Evolutionary conservation across 441 rosid genomes (phyloP), one percentile per base, ranked within the genome.

Genomic region (Biscutella laevigata): DNA sequence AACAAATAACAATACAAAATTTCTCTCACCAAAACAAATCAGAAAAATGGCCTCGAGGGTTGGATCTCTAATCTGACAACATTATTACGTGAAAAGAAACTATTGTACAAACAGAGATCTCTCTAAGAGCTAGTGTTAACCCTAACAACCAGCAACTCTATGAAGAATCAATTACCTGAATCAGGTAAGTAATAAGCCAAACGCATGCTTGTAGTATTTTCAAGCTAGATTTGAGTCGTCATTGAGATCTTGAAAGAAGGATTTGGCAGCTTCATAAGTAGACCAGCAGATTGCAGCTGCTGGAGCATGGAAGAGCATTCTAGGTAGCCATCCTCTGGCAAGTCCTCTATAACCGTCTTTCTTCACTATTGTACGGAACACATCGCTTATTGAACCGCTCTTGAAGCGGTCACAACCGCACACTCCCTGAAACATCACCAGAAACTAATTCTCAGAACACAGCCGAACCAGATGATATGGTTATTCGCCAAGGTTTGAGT

Each of bases 281-380:
- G 98, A 86, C 98, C 98, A 92, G 66, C 95, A 88, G 50, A 92
- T 92, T 1, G 97, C 95, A 19, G 99, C 97, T 53, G 99, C 99
- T 16, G 97, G 99, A 32, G 97, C 92, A 61, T 92, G 99, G 79
- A 92, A 92, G 32, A 92, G 84, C 92, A 86, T 92, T 78, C 99
- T 77, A 1, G 99, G 99, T 36, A 73, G 62, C 99, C 99, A 92
- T 16, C 99, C 99, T 64, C 97, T 82, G 20, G 84, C 61, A 7
- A 92, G 84, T 53, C 97, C 99, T 60, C 65, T 75, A 68, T 88
- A 86, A 6, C 99, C 95, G 2, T 88, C 97, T 70, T 86, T 88
- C 59, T 67, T 62, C 41, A 92, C 71, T 45, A 88, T 82, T 14
- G 77, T 69, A 16, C 47, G 64, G 7, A 86, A 28, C 21, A 92